Conservation (phyloP, 176 grass and related monocot genomes). For the Oryza officinalis region DNA sequence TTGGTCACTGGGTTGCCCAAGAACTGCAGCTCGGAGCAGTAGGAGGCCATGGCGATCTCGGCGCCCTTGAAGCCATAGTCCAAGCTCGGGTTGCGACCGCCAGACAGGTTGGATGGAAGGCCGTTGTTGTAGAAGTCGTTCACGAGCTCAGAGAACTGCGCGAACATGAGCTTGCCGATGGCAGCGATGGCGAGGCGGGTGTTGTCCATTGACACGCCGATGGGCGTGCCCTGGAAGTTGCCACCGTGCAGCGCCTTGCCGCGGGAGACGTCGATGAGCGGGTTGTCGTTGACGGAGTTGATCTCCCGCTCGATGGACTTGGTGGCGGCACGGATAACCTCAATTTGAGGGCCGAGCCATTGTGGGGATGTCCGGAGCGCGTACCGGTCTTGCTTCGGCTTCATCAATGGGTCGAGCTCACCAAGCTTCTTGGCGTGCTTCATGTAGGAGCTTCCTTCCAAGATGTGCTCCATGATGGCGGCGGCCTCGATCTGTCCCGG, state of each 20-base stretch:
- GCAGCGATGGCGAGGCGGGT: conserved; percentile 68
- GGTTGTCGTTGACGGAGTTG: conserved; percentile 95
- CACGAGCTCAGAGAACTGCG: conserved; percentile 80
- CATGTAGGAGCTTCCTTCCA: conserved; percentile 83
- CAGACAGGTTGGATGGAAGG: conserved; percentile 73
- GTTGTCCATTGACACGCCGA: conserved; percentile 93
- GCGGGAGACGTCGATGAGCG: conserved; percentile 72
- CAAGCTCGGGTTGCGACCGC: conserved; percentile 76
- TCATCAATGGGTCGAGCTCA: conserved; percentile 72
- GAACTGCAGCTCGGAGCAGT: conserved; percentile 89
- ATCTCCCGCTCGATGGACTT: conserved; percentile 90
- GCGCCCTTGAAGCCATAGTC: conserved; percentile 89
- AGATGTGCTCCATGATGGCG: conserved; percentile 82
- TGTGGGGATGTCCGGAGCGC: conserved; percentile 79
- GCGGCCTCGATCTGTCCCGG: conserved; percentile 82
- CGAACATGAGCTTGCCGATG: conserved; percentile 88
- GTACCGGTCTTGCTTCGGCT: conserved; percentile 86
- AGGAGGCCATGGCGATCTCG: conserved; percentile 83
- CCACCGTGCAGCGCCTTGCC: conserved; percentile 68
- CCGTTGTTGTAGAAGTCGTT: conserved; percentile 94
- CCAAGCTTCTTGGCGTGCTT: conserved; percentile 69
- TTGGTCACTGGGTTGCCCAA: conserved; percentile 83
- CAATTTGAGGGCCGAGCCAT: conserved; percentile 82
- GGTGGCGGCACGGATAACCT: conserved; percentile 75
- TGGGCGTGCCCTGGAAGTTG: conserved; percentile 85